Percentiles rank a stretch among this genome's conserved stretches.
Conservation (phyloP, 495 filamentous ascomycete species). For the Xylaria nigripes region DNA sequence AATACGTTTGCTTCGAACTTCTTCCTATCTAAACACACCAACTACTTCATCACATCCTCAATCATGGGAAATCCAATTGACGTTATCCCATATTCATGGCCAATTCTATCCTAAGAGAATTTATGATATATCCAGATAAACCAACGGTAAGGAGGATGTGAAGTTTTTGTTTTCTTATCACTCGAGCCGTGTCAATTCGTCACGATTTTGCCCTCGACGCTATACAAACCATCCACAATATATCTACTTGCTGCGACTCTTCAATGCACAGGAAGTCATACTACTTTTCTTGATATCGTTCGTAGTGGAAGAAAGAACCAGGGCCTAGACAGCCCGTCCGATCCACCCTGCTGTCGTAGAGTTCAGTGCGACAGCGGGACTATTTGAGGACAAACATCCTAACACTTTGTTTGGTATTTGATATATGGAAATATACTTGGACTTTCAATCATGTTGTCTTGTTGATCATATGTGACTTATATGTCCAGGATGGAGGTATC, state of each 20-base stretch:
- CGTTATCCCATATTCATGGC: neutral
- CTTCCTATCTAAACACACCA: neutral
- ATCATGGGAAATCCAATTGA: neutral
- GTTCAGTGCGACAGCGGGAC: constrained; percentile 46
- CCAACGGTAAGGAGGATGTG: neutral
- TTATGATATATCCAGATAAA: neutral
- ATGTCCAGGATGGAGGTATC: no score
- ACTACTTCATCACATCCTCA: neutral
- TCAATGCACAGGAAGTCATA: constrained; percentile 45
- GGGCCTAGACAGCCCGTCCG: constrained; percentile 55
- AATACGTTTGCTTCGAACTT: neutral
- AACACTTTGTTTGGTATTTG: neutral
- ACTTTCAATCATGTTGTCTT: neutral
- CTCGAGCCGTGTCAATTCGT: neutral
- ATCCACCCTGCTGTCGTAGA: constrained; percentile 52
- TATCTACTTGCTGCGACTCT: constrained; percentile 46
- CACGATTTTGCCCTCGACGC: neutral
- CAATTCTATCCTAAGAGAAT: neutral
- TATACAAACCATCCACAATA: constrained; percentile 37
- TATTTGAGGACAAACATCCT: constrained; percentile 49
- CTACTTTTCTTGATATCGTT: constrained; percentile 45
- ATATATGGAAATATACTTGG: no score
- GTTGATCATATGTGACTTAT: neutral
- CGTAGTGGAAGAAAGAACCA: constrained; percentile 49
- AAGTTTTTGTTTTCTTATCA: neutral